Evolutionary conservation across 805 yeast species (phyloP), one percentile per base, ranked within the genome.

Genomic region (Pichia paraexigua): DNA sequence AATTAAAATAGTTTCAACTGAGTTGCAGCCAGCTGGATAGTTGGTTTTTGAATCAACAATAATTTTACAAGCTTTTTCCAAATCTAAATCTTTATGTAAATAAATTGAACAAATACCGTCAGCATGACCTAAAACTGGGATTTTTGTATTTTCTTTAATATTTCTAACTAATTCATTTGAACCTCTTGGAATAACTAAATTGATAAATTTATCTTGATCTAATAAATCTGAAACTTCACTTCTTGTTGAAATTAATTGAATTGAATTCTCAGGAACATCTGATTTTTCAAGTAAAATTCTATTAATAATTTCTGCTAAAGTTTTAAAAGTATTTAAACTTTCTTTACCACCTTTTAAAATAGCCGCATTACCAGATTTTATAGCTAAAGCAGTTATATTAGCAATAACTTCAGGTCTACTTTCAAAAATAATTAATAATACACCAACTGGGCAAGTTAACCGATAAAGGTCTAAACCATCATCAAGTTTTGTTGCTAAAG

Each of bases 11-110:
- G 94, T 88, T 68, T 94, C 99, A 50, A 80, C 92, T 9, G 99
- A 97, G 66, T 94, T 94, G 69, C 99, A 94, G n/a, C 96, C 99
- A 13, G 99, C 99, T 46, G 98, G 97, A 65, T 94, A 94, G 67
- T 90, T 91, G 0, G 97, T 89, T 69, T 94, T 94, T 5, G 97
- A 78, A 68, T 94, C 99, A 27, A 88, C 78, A 6, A 82, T 74
- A 30, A 94, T 80, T 51, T 80, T 79, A 35, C 77, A 73, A 0
- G 97, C 95, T 79, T 87, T 90, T 15, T 67, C 78, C 13, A 87
- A 55, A 61, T 90, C 92, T 7, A 94, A 94, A 47, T 78, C 80
- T 51, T 77, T 78, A 65, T 91, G 95, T 25, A 92, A 74, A 61
- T 80, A 94, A 9, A 92, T 79, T 2, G 97, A 83, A 69, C 99